phyloP scores from a whole-genome alignment of 345 rosid species.

The Arabidopsis arenosa region DNA sequence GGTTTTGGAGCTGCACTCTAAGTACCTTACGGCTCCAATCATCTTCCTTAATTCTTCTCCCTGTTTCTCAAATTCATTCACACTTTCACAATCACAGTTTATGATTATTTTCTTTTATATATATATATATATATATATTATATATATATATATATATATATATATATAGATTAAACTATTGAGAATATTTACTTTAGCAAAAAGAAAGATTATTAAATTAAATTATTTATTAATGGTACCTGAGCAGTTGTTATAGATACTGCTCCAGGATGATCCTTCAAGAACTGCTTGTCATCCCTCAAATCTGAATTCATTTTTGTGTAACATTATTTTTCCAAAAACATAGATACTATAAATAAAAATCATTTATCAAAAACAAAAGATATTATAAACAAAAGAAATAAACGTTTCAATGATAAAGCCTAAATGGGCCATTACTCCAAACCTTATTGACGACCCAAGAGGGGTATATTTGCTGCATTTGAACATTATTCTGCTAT shows the following conservation, averaged over 20 bases:
- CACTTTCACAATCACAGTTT: neutral
- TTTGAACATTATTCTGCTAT: neutral
- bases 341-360: neutral
- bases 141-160: no score
- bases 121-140: no score
- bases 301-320: conserved; percentile 52
- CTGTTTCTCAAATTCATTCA: conserved; percentile 42
- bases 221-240: conserved; percentile 39
- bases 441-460: neutral
- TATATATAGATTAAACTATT: no score
- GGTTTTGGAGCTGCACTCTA: conserved; percentile 87
- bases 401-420: neutral
- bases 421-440: neutral
- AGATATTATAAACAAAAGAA: no score
- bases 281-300: conserved; percentile 64
- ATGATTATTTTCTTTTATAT: neutral
- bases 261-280: conserved; percentile 70
- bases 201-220: neutral
- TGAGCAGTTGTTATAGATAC: conserved; percentile 66
- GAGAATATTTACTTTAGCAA: no score
- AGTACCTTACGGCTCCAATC: conserved; percentile 73
- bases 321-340: neutral
- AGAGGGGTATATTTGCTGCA: neutral
- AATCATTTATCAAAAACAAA: neutral
- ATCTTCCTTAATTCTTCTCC: conserved; percentile 78